phyloP scores from a whole-genome alignment of 371 early-diverging fungal genomes.

The Polyrhizophydium stewartii region DNA sequence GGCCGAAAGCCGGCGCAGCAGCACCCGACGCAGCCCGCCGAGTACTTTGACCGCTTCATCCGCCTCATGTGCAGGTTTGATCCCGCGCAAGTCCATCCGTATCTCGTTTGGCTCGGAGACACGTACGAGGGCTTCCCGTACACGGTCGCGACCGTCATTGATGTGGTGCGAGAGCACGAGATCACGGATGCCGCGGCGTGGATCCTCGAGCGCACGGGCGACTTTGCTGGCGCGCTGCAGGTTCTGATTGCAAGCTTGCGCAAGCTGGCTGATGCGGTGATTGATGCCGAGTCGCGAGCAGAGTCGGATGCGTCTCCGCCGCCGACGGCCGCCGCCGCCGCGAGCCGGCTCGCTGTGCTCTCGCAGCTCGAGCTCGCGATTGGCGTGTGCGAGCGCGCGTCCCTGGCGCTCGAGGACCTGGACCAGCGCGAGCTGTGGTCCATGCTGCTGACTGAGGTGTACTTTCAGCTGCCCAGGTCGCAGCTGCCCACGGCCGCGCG shows the following conservation, averaged over 20 bases:
- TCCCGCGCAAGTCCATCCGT: constrained; percentile 56
- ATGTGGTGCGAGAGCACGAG: constrained; percentile 52
- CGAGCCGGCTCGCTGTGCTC: background rate
- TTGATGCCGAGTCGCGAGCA: too few species aligned
- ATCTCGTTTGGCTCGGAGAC: constrained; percentile 51
- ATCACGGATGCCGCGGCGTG: constrained; percentile 72
- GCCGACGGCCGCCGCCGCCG: background rate
- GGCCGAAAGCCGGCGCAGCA: background rate
- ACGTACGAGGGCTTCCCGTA: constrained; percentile 54
- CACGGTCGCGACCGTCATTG: constrained; percentile 50
- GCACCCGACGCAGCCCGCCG: constrained; percentile 16
- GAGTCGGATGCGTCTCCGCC: too few species aligned
- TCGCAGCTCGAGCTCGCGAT: constrained; percentile 8
- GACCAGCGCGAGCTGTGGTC: background rate
- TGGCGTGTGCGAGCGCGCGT: constrained; percentile 44
- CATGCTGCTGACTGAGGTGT: background rate
- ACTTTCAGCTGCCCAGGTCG: background rate
- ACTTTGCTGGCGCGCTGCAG: constrained; percentile 61
- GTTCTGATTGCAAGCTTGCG: constrained; percentile 44
- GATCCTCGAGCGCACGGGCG: constrained; percentile 70
- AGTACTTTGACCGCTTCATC: constrained; percentile 64
- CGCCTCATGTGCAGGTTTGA: constrained; percentile 66
- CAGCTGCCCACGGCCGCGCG: constrained; percentile 2
- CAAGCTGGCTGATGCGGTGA: too few species aligned
- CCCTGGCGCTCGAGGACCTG: constrained; percentile 44